Base-by-base conservation (phyloP, 495 filamentous ascomycete genomes). In the Lasiosphaeriaceae sp. region DNA sequence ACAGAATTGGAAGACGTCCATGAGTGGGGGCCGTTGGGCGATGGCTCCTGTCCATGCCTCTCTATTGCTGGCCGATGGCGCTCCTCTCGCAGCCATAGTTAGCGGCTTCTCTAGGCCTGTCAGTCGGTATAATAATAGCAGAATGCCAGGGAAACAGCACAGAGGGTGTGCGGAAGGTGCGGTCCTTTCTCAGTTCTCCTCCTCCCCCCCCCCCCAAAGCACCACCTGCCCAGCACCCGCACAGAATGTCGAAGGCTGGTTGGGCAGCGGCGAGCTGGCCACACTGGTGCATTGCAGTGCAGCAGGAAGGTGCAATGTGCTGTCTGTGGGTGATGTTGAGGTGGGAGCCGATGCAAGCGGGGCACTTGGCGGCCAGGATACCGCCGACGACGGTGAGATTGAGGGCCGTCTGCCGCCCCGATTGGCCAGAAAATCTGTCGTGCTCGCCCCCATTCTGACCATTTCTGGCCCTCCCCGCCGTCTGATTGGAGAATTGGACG, bases 61-160 rank as follows among this genome's bases (percentile, higher is more conserved):
- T 43, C 39, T 12, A 16, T 12, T 43, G 39, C 39, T 43, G 14
- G 3, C 41, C 19, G 41, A 44, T 44, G 41, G 41, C 41, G 41
- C 41, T 44, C 16, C 26, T 44, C 41, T 44, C 41, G 41, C 41
- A 44, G 41, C 39, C n/a, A 14, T 17, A 43, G 12, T 12, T n/a
- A n/a, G n/a, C n/a, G n/a, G 39, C 51, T 44, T 47, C 17, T 14
- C 37, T n/a, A 37, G 56, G 31, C 57, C 50, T 49, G n/a, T 26
- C 50, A 43, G 44, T 47, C 47, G 31, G 59, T 58, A 61, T 71
- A 71, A 71, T 74, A 66, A 75, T 73, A 75, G 73, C 67, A 67
- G 56, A n/a, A n/a, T n/a, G n/a, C n/a, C n/a, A n/a, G n/a, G 62
- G 60, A 64, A 46, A 55, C 56, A 41, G 49, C 46, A 63, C 45